Evolutionary conservation across 169 alveolate genomes (phyloP), one percentile per base, ranked within the genome.

Genomic region (Pseudocohnilembus persalinus): DNA sequence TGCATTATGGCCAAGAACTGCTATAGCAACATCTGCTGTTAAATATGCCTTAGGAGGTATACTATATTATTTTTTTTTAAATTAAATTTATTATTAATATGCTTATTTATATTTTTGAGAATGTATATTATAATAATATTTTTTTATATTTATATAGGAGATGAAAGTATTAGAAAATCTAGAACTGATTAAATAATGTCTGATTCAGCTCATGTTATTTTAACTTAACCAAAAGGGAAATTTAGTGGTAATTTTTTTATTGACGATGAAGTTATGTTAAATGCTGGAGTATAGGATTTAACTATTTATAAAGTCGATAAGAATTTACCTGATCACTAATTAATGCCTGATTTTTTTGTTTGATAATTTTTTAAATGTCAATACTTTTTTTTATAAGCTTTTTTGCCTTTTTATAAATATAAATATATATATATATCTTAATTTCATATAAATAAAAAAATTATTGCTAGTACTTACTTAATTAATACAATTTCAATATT

Each of bases 1-100:
- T 82, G 91, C 96, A 27, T 82, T 93, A 32, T 93, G 95, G 96
- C 96, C 95, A 29, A 76, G 93, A 77, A 91, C 95, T 77, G 30
- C 90, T 32, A 87, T 93, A 64, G 95, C 96, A 0, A 88, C 96
- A 29, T 95, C 95, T 26, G 95, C 93, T 31, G 91, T 90, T 64
- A 30, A 90, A 74, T 76, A 81, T 76, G 88, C 77, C 30, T 64
- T 90, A 20, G 93, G 93, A 24, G 93, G 68, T 49, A 49, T 11
- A 4, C 4, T 49, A 49, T 49, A 11, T 49, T 11, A 11, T 49
- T 11, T 11, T 49, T 49, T 49, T 11, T 49, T 49, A 11, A 49
- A 11, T 26, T n/a, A n/a, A n/a, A n/a, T n/a, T n/a, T n/a, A n/a
- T n/a, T n/a, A n/a, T n/a, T n/a, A n/a, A n/a, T n/a, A n/a, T n/a